Base-by-base conservation (phyloP, 176 grass and related monocot species). In the Carex pumila region DNA sequence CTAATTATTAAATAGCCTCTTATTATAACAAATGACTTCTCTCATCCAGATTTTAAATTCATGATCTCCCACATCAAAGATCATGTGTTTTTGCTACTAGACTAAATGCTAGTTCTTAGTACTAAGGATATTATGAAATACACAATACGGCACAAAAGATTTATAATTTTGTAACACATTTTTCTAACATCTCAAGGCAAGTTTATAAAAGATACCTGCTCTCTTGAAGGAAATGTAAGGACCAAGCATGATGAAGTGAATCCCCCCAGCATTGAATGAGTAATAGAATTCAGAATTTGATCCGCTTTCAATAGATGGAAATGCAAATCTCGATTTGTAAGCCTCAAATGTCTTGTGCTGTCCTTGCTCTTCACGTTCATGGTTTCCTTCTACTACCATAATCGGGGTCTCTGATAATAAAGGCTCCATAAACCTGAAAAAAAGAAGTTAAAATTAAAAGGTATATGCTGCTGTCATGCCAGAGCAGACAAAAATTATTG, bases 341-440 rank as follows among this genome's bases (percentile, higher is more conserved):
- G 94, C 65, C 1, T 84, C 88, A 57, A 97, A 97, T 9, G 88
- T 92, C 84, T 79, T 85, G 81, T 85, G 88, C 12, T 88, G 76
- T 22, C 85, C 80, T 89, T 97, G 92, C 47, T 61, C 59, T 88
- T 97, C 94, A 5, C 91, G 80, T 87, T 97, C 94, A 18, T 97
- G 92, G 87, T 97, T 97, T 61, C 92, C 94, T 88, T 94, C 94
- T 1, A 97, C 84, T 49, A 97, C 88, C 92, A 97, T 97, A 65
- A 94, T 87, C n/a, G 94, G 90, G 21, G 87, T 91, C 71, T 43
- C 73, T 8, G 94, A 92, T 1, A 91, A 92, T 79, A 94, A 86
- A 9, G 85, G 76, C 84, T 97, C 92, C 94, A 94, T 97, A 87
- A 89, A 97, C 90, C 93, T 94, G 78, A 75, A 84, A 84, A 71